Conservation (phyloP, 176 grass and related monocot species). For the Cenchrus fungigraminus region DNA sequence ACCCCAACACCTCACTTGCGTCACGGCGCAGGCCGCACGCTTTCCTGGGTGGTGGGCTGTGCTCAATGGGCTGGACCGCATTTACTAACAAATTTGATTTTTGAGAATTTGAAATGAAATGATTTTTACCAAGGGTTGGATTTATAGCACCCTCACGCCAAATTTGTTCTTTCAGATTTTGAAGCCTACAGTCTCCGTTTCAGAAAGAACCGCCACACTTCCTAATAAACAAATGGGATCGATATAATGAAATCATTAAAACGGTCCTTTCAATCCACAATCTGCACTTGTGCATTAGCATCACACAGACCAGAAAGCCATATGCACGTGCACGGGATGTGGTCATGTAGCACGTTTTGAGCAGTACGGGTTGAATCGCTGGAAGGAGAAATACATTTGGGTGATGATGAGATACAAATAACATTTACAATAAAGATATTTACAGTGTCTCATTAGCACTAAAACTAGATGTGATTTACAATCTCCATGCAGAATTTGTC, state of each 20-base stretch:
- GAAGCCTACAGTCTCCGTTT: neutral
- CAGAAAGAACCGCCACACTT: neutral
- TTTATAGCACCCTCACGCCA: too few relatives aligned
- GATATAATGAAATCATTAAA: too few relatives aligned
- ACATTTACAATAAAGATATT: neutral
- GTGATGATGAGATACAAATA: neutral
- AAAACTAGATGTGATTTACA: slow-evolving; percentile 21
- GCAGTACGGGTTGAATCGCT: neutral
- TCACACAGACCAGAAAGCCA: neutral
- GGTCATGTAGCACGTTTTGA: neutral
- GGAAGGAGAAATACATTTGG: neutral
- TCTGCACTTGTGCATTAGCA: neutral
- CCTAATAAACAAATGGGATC: neutral
- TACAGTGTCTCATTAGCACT: slow-evolving; percentile 26
- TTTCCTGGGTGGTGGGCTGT: neutral
- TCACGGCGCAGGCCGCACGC: neutral
- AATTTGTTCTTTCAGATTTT: too few relatives aligned
- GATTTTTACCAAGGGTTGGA: too few relatives aligned
- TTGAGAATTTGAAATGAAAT: too few relatives aligned
- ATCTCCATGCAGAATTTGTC: neutral
- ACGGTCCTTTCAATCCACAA: neutral
- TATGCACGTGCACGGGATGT: neutral
- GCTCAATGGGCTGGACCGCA: too few relatives aligned
- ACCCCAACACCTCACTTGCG: neutral
- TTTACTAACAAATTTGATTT: too few relatives aligned